Evolutionary conservation across 2,329 filamentous ascomycete species (phyloP).

Genomic region (Stagonosporopsis vannaccii): DNA sequence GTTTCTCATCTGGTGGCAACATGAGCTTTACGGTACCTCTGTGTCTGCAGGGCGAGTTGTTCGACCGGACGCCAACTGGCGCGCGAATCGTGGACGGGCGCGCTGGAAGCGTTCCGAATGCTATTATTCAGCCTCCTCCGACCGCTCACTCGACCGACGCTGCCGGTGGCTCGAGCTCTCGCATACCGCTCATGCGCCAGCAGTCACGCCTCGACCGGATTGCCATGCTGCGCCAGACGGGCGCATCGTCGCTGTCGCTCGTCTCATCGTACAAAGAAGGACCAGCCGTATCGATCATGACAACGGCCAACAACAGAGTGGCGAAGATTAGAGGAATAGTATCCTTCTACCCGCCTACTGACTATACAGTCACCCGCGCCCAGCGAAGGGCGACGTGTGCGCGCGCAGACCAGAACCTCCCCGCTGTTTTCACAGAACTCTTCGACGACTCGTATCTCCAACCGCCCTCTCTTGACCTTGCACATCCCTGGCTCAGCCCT

Average conservation of each 20-base stretch:
- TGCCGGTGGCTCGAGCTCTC: conserved; percentile 46
- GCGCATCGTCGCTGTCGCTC: conserved; percentile 45
- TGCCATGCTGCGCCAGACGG: conserved; percentile 45
- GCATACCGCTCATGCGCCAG: conserved; percentile 41
- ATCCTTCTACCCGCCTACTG: conserved; percentile 69
- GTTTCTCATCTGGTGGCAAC: conserved; percentile 70
- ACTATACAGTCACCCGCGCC: conserved; percentile 67
- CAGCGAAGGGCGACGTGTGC: conserved; percentile 64
- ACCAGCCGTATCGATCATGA: conserved; percentile 41
- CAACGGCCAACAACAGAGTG: conserved; percentile 49
- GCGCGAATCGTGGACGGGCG: conserved; percentile 38
- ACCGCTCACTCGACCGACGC: conserved; percentile 22
- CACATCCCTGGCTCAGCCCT: conserved; percentile 66
- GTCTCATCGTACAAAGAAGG: conserved; percentile 48
- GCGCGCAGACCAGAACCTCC: conserved; percentile 61
- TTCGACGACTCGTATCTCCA: conserved; percentile 61
- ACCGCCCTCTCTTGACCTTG: conserved; percentile 58
- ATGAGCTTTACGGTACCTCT: conserved; percentile 68
- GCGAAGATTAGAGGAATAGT: conserved; percentile 62
- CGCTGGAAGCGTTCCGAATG: conserved; percentile 36
- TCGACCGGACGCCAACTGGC: conserved; percentile 41
- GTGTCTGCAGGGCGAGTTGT: conserved; percentile 60
- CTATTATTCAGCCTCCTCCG: conserved; percentile 27
- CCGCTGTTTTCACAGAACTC: conserved; percentile 59
- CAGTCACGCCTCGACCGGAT: conserved; percentile 44